Evolutionary conservation across 208 protist genomes (phyloP).

Genomic region (Tritrichomonas foetus): DNA sequence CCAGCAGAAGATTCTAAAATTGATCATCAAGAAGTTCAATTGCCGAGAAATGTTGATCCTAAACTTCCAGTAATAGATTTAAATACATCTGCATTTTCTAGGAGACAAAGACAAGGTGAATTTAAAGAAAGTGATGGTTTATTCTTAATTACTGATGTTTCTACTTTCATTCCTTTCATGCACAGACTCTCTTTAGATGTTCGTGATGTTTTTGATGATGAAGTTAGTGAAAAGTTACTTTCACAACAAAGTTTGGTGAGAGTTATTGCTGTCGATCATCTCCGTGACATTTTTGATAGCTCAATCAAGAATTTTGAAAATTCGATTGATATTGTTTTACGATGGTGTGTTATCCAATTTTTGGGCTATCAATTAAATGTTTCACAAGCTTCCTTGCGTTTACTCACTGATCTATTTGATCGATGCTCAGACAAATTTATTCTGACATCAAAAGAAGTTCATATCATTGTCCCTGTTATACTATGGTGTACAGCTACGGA

Average conservation of each 20-base stretch:
- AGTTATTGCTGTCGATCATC: neutral
- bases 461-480: neutral
- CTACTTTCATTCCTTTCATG: neutral
- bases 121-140: neutral
- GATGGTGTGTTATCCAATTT: neutral
- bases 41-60: neutral
- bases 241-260: neutral
- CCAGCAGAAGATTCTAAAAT: neutral
- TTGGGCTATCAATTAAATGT: neutral
- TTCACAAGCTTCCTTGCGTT: neutral
- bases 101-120: neutral
- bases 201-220: conserved; percentile 28
- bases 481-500: neutral
- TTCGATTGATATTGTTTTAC: neutral
- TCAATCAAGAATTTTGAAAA: neutral
- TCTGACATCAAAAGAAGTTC: neutral
- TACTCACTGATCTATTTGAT: neutral
- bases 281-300: neutral
- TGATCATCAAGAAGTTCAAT: neutral
- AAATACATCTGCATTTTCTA: neutral
- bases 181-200: neutral
- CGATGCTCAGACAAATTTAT: neutral
- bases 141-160: neutral
- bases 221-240: neutral
- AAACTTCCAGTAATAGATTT: neutral